Evolutionary conservation across 139 green algal species (phyloP), one percentile per base, ranked within the genome.

Genomic region (Astrephomene gubernaculifera): DNA sequence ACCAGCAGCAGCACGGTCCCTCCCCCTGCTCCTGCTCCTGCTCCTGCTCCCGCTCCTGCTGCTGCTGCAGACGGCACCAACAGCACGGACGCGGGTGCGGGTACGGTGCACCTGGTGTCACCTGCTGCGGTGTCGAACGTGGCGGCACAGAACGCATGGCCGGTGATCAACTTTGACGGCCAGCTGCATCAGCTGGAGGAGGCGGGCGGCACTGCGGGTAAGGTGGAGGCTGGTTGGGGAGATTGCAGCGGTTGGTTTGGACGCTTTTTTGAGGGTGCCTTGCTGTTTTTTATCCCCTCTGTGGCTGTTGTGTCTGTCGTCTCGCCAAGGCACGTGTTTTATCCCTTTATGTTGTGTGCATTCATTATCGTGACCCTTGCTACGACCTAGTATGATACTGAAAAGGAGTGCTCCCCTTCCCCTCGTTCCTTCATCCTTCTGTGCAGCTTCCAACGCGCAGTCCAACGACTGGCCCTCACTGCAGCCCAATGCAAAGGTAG

Each of bases 171-270:
- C 63, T 85, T 85, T 24, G 31, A 72, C 61, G 39, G 12, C 8
- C 39, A 83, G 19, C 10, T 83, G 54, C 74, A 82, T 57, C 19
- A 49, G 38, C 38, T 82, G 74, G 74, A 82, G 74, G 74, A 82
- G 74, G 71, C n/a, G 71, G 49, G 29, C 24, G 71, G 43, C 41
- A 78, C 70, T 36, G 70, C 70, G 43, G 43, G 70, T 78, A 25
- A 36, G 70, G 49, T n/a, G n/a, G n/a, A n/a, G n/a, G n/a, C n/a
- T n/a, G n/a, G n/a, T n/a, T n/a, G n/a, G n/a, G n/a, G n/a, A n/a
- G n/a, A n/a, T n/a, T n/a, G n/a, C n/a, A n/a, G n/a, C n/a, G n/a
- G n/a, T n/a, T n/a, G n/a, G n/a, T n/a, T n/a, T n/a, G n/a, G n/a
- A n/a, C n/a, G n/a, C n/a, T n/a, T n/a, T n/a, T n/a, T n/a, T n/a